Evolutionary conservation across 331 rosid species (phyloP).

Genomic region (Pyracantha coccinea): DNA sequence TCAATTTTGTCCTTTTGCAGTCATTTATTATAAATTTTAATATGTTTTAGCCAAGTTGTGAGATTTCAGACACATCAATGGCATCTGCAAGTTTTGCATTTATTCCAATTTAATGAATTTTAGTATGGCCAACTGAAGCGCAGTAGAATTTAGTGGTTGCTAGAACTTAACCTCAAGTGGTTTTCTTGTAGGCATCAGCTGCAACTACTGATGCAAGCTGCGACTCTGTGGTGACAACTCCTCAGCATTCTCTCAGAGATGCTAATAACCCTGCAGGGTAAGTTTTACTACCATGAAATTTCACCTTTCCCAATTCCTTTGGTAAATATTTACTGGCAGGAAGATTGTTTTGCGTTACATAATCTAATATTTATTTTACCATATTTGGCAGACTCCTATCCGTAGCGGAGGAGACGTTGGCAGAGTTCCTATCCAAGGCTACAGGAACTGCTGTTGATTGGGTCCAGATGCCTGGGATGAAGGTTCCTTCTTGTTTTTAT

Average conservation of each 20-base stretch:
- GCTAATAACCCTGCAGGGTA: constrained; percentile 99
- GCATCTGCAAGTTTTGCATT: background rate
- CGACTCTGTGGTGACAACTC: constrained; percentile 80
- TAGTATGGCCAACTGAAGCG: background rate
- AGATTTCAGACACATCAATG: background rate
- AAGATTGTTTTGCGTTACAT: background rate
- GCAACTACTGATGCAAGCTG: constrained; percentile 86
- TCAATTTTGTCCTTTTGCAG: background rate
- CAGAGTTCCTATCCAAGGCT: constrained; percentile 99
- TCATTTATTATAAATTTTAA: background rate
- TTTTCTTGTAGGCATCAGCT: constrained; percentile 50
- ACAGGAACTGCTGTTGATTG: constrained; percentile 99
- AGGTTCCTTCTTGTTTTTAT: constrained; percentile 38
- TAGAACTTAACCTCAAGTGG: background rate
- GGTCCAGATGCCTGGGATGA: constrained; percentile 99
- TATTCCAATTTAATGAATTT: background rate
- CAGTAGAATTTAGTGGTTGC: background rate
- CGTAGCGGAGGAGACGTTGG: constrained; percentile 94
- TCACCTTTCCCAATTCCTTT: constrained; percentile 2
- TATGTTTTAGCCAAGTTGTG: background rate
- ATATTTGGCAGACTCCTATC: constrained; percentile 74
- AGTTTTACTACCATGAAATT: constrained; percentile 1
- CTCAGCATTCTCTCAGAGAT: constrained; percentile 78
- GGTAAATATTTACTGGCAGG: background rate
- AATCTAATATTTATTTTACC: background rate